These are phyloP conservation scores for Aureobasidium sp. DNA, from an alignment of 2,329 filamentous ascomycete genomes.

Conservation along the genomic window DNA sequence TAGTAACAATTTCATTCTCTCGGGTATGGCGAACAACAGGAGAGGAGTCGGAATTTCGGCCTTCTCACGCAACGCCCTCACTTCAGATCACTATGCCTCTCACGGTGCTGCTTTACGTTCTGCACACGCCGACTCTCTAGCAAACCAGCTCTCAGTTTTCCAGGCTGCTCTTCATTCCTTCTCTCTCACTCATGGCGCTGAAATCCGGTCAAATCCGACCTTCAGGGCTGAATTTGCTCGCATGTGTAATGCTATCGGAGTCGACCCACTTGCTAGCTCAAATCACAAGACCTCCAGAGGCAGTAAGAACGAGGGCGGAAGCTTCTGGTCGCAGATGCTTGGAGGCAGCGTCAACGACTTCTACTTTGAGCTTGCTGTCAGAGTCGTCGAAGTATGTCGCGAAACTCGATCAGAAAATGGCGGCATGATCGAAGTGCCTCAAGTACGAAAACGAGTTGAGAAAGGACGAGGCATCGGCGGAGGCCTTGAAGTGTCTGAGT, in stretches of 20 bases:
- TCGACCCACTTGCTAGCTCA: slow-evolving; percentile 72
- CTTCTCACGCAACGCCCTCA: slow-evolving; percentile 77
- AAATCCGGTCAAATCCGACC: slow-evolving; percentile 88
- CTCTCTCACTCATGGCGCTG: slow-evolving; percentile 85
- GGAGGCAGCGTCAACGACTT: slow-evolving; percentile 94
- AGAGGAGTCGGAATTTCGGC: slow-evolving; percentile 86
- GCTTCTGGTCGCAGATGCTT: slow-evolving; percentile 87
- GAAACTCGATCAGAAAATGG: slow-evolving; percentile 85
- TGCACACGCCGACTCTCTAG: slow-evolving; percentile 75
- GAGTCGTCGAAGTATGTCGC: slow-evolving; percentile 87
- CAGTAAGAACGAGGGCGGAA: slow-evolving; percentile 49
- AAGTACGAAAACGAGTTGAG: slow-evolving; percentile 70
- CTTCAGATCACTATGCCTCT: slow-evolving; percentile 80
- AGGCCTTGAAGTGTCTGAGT: slow-evolving; percentile 73
- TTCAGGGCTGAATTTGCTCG: slow-evolving; percentile 96
- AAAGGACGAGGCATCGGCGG: slow-evolving; percentile 70
- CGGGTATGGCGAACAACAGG: slow-evolving; percentile 44
- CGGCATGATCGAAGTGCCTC: slow-evolving; percentile 75
- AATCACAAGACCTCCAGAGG: slow-evolving; percentile 30
- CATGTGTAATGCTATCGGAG: slow-evolving; percentile 96
- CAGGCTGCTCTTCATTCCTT: slow-evolving; percentile 93
- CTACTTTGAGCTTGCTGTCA: slow-evolving; percentile 95
- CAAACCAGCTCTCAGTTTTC: slow-evolving; percentile 92
- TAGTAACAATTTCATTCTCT: neutral
- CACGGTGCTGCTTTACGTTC: slow-evolving; percentile 84